Base-by-base conservation (phyloP, 2,329 filamentous ascomycete species). In the Aspergillus felis region DNA sequence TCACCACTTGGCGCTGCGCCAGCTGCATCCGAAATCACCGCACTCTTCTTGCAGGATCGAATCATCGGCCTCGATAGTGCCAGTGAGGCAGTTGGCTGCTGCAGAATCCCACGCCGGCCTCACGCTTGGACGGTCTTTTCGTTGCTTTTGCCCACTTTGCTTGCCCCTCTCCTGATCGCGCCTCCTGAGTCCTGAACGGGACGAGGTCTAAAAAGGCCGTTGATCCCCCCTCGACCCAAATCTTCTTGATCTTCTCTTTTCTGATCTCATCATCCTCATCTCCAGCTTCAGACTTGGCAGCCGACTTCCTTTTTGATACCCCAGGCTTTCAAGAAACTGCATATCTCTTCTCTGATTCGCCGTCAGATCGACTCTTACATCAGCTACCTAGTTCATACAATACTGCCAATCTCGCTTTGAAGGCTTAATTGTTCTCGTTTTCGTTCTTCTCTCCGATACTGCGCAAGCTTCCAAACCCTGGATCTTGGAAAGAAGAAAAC, bases 21-120 rank as follows among this genome's bases (percentile, higher is more conserved):
- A 57, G 50, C 32, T 46, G 42, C 42, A 46, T 20, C 24, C 44
- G 44, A 47, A 47, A 64, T 62, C 62, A 62, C 61, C 60, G 53
- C 60, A 58, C 58, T 61, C 60, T 44, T 61, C 56, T 57, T 50
- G 61, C 61, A 64, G 56, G 50, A 56, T 55, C 63, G 57, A 65
- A 65, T 65, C 63, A 65, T 50, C 50, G 53, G 56, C 24, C 52
- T 29, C 32, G 50, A 53, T 51, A 28, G 48, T 51, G 32, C 51
- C 25, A 57, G 57, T 59, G 60, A 64, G 60, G 61, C 61, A 56
- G 50, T 52, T 42, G 47, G 46, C 24, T 57, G 61, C 57, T 55
- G 54, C 44, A 47, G 20, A 32, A 59, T 59, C 56, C 57, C 48
- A 50, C 44, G 57, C 50, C 63, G 58, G 54, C 64, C 54, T 41